These are phyloP conservation scores for Jaltomata sinuosa DNA, from an alignment of 257 asterid genomes.

Conservation along the genomic window DNA sequence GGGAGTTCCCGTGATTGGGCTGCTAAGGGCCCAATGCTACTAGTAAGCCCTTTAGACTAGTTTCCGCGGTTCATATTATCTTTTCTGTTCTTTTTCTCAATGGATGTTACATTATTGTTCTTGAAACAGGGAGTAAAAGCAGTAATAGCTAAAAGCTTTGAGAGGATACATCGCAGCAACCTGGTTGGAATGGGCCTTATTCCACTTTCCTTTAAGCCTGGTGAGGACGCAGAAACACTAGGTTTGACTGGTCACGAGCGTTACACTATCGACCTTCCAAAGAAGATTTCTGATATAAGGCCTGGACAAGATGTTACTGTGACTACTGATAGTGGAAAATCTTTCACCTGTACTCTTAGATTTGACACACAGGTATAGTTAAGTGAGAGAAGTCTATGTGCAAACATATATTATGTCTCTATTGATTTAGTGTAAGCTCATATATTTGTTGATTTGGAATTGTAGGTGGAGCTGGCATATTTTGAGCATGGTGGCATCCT, in stretches of 20 bases:
- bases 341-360: constrained; percentile 62
- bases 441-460: not conserved
- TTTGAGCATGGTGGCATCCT: constrained; percentile 82
- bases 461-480: constrained; percentile 76
- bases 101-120: not conserved
- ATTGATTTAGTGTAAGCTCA: not conserved
- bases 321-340: constrained; percentile 59
- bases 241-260: constrained; percentile 84
- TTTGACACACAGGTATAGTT: constrained; percentile 96
- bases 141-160: constrained; percentile 87
- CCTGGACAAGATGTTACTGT: constrained; percentile 84
- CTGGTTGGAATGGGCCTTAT: constrained; percentile 92
- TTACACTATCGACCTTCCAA: constrained; percentile 70
- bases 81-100: not conserved
- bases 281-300: constrained; percentile 45
- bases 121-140: constrained; percentile 81
- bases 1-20: constrained; percentile 99
- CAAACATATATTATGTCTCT: not conserved
- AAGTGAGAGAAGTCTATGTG: no score
- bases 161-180: constrained; percentile 94
- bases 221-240: constrained; percentile 76
- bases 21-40: constrained; percentile 96
- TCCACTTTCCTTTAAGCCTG: constrained; percentile 84
- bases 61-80: not conserved
- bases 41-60: constrained; percentile 25